phyloP scores from a whole-genome alignment of 306 rosid genomes.

The Glycine tomentella region DNA sequence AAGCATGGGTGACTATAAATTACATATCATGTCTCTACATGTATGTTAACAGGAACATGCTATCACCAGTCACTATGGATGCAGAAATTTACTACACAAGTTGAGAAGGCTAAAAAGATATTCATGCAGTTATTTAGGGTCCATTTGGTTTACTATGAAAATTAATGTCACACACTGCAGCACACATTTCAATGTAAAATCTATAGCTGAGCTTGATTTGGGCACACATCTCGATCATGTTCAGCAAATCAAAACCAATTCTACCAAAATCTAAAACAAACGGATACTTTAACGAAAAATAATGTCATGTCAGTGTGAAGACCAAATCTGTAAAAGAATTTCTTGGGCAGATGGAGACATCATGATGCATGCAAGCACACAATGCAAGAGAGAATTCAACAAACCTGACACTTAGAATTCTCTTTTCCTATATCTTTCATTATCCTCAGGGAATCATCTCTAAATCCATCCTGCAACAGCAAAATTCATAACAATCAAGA shows the following conservation, averaged over 20 bases:
- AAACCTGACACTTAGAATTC: slow-evolving; percentile 80
- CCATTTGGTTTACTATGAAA: neutral
- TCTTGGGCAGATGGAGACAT: slow-evolving; percentile 2
- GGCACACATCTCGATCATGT: no score
- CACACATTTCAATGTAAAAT: neutral
- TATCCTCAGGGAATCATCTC: slow-evolving; percentile 88
- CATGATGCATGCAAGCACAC: slow-evolving; percentile 21
- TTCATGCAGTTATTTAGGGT: neutral
- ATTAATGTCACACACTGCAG: neutral
- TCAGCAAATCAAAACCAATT: no score
- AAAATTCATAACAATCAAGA: slow-evolving; percentile 27
- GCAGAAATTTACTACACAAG: neutral
- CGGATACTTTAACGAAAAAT: no score
- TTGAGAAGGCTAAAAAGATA: neutral
- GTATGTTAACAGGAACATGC: neutral
- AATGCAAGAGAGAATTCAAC: slow-evolving; percentile 36
- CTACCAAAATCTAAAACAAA: no score
- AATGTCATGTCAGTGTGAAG: neutral
- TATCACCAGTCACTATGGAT: neutral
- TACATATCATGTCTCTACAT: neutral
- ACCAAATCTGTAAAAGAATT: no score
- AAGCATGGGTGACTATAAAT: neutral
- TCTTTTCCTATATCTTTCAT: slow-evolving; percentile 73
- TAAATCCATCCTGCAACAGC: slow-evolving; percentile 84
- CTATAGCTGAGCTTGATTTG: no score